phyloP scores from a whole-genome alignment of 2,329 filamentous ascomycete genomes.

The Arthrinium phaeospermum region DNA sequence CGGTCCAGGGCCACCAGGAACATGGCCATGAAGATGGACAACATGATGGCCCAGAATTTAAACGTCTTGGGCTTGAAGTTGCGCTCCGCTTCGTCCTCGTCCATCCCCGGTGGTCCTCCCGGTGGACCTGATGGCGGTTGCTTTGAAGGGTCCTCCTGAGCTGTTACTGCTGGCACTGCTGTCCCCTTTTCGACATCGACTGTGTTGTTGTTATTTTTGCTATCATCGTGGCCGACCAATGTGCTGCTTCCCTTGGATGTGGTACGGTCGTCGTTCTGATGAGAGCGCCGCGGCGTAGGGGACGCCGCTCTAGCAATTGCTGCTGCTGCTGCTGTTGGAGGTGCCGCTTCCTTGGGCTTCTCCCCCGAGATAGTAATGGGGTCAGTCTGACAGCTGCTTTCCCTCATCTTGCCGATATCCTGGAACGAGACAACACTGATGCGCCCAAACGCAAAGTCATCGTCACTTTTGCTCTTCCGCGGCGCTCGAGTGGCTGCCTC shows the following conservation, averaged over 20 bases:
- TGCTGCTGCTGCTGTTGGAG: neutral
- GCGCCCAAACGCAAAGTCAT: neutral
- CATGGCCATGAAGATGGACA: slow-evolving; percentile 60
- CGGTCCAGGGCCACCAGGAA: slow-evolving; percentile 64
- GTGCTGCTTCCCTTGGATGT: slow-evolving; percentile 9
- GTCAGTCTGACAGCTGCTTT: slow-evolving; percentile 7
- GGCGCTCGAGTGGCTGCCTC: neutral
- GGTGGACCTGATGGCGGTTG: neutral
- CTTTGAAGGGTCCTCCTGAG: neutral
- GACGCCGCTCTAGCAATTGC: neutral
- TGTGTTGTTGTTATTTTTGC: neutral
- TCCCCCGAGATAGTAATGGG: neutral
- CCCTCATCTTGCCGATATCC: neutral
- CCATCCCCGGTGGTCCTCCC: neutral
- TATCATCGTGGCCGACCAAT: neutral
- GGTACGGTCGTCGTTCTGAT: neutral
- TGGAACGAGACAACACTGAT: neutral
- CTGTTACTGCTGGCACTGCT: neutral
- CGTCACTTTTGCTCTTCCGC: neutral
- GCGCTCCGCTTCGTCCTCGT: slow-evolving; percentile 37
- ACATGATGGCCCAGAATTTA: slow-evolving; percentile 61
- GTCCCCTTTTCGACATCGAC: neutral
- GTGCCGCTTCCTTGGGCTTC: neutral
- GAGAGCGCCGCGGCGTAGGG: neutral
- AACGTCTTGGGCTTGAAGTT: slow-evolving; percentile 58